phyloP scores from a whole-genome alignment of 192 early-diverging fungal species.

The Linnemannia zychae region DNA sequence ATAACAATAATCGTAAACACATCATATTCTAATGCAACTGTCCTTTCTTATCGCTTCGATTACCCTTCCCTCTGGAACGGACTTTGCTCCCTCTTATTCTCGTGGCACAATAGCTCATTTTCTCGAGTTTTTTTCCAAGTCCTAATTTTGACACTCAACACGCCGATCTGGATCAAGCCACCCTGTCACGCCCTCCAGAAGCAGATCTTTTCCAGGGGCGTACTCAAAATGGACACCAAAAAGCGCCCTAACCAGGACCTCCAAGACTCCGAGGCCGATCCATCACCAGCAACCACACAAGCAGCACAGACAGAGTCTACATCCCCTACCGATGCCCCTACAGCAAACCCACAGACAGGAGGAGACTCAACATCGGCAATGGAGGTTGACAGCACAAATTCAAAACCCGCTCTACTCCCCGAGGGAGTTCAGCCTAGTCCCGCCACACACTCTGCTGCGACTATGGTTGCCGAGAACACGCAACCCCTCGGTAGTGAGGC shows the following conservation, averaged over 20 bases:
- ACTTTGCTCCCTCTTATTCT: background rate
- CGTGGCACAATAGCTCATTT: background rate
- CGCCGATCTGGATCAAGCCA: constrained; percentile 10
- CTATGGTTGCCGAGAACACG: background rate
- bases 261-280: background rate
- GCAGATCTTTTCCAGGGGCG: background rate
- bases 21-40: no score
- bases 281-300: background rate
- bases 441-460: background rate
- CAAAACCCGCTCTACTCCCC: background rate
- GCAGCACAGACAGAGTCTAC: background rate
- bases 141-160: background rate
- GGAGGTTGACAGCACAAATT: constrained; percentile 11
- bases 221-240: constrained; percentile 45
- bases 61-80: background rate
- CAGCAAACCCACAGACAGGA: background rate
- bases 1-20: no score
- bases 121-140: background rate
- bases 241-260: constrained; percentile 46
- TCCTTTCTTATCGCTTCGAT: background rate
- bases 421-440: background rate
- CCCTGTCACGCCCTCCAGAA: background rate
- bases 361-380: background rate
- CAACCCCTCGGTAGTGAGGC: constrained; percentile 2
- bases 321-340: background rate